These are phyloP conservation scores for Botrytis byssoidea DNA, from an alignment of 2,329 filamentous ascomycete genomes.

Conservation along the genomic window DNA sequence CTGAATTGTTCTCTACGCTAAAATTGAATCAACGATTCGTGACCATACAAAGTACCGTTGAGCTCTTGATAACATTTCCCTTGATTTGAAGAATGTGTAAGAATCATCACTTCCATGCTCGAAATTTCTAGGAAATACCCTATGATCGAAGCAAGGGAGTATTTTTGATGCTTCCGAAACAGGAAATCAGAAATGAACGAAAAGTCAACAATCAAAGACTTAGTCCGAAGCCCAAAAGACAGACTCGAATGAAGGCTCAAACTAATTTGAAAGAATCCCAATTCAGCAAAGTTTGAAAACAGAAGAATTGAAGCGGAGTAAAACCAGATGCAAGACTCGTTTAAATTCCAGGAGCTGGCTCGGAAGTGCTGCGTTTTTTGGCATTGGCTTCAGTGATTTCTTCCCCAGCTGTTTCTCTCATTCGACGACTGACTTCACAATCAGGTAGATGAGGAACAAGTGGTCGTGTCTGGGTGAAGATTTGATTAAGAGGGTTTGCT, in stretches of 20 bases:
- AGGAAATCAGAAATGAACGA: not conserved
- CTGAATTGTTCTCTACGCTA: not conserved
- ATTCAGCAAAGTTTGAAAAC: not conserved
- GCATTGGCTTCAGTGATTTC: not conserved
- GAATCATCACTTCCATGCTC: fast-evolving
- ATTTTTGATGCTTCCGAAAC: not conserved
- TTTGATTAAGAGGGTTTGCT: not conserved
- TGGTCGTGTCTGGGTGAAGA: not conserved
- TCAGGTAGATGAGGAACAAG: not conserved
- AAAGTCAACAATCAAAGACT: not conserved
- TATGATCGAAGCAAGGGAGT: not conserved
- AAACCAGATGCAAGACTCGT: not conserved
- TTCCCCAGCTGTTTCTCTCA: not conserved
- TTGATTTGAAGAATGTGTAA: not conserved
- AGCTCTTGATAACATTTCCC: not conserved
- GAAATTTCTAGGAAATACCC: fast-evolving
- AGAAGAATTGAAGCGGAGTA: not conserved
- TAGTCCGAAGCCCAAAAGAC: not conserved
- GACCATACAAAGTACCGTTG: not conserved
- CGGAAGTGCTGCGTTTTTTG: not conserved
- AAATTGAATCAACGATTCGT: too few relatives aligned
- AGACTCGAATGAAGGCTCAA: not conserved
- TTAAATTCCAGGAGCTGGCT: not conserved
- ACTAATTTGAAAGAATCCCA: not conserved
- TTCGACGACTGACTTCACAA: not conserved